Base-by-base conservation (phyloP, 192 early-diverging fungal species). In the Powellomyces hirtus region DNA sequence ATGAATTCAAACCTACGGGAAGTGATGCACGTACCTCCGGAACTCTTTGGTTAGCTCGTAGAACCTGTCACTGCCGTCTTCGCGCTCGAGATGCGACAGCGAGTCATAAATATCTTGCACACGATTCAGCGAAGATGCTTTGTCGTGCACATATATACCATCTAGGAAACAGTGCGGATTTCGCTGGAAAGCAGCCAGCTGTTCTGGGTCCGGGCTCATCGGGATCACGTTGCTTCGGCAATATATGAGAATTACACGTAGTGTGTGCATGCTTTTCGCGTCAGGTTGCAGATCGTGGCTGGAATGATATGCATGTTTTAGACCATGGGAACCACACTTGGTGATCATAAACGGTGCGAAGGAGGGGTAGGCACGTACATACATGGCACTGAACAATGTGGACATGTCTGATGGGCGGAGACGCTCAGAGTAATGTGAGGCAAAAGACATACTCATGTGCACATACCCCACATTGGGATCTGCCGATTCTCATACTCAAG, bases 131-230 rank as follows among this genome's bases (percentile, higher is more conserved):
- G 18, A 42, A 27, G 5, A 27, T 8, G 53, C 29, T 31, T 34
- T 56, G 24, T 27, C 24, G 29, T 56, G 53, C 4, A 56, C 6
- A 29, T 56, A 56, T 18, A 56, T 30, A 2, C 53, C 53, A 34
- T 56, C 53, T 14, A 56, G 53, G 53, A 33, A 56, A 31, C 53
- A 56, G 29, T 56, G 2, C 7, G 53, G 53, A 34, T 56, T 56
- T 22, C 14, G 27, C 5, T 16, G 24, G 29, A 56, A 56, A 27
- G 29, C 33, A 2, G 53, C 53, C 7, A 56, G 24, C 16, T 27
- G 29, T 5, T 16, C 2, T 5, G n/a, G n/a, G 18, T 56, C 53
- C 20, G 24, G 29, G 16, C 29, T 16, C 6, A 4, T 4, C 27
- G 53, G 53, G 1, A 29, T 14, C 10, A 29, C 29, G 53, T 56